These are phyloP conservation scores for Suillus spraguei DNA, from an alignment of 768 basidiomycete genomes.

Conservation along the genomic window DNA sequence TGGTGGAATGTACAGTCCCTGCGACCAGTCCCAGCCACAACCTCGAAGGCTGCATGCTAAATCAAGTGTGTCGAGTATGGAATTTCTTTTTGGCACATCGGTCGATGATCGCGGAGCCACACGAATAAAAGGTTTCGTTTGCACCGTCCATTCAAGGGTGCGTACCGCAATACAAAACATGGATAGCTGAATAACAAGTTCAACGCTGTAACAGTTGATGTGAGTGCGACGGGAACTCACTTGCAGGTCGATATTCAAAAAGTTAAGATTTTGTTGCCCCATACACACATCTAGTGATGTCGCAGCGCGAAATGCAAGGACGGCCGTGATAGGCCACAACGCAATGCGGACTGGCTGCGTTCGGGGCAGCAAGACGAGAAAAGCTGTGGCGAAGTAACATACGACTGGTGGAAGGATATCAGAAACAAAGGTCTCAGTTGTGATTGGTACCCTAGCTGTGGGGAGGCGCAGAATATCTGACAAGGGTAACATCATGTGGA, in stretches of 20 bases:
- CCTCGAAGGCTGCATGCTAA: constrained; percentile 56
- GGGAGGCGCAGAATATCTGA: constrained; percentile 13
- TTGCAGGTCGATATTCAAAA: constrained; percentile 13
- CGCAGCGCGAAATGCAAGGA: constrained; percentile 42
- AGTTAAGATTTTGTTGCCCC: constrained; percentile 1
- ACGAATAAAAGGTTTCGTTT: constrained; percentile 19
- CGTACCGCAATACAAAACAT: constrained; percentile 17
- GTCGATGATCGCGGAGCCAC: constrained; percentile 4
- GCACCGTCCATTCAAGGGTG: constrained; percentile 22
- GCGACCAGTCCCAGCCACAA: constrained; percentile 62
- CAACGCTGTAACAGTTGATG: not conserved
- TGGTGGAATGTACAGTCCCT: constrained; percentile 26
- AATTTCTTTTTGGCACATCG: not conserved
- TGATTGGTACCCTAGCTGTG: constrained; percentile 29
- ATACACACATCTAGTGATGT: constrained; percentile 14
- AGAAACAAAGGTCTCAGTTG: constrained; percentile 32
- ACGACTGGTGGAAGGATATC: constrained; percentile 44
- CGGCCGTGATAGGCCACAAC: constrained; percentile 48
- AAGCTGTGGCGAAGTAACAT: constrained; percentile 50
- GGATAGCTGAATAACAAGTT: constrained; percentile 11
- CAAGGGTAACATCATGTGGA: not conserved
- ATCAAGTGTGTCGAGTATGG: constrained; percentile 46
- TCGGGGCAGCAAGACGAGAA: constrained; percentile 43
- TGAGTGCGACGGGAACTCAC: constrained; percentile 8
- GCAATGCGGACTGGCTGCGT: constrained; percentile 48